phyloP scores from a whole-genome alignment of 2,329 filamentous ascomycete genomes.

The Didymella pinodella region DNA sequence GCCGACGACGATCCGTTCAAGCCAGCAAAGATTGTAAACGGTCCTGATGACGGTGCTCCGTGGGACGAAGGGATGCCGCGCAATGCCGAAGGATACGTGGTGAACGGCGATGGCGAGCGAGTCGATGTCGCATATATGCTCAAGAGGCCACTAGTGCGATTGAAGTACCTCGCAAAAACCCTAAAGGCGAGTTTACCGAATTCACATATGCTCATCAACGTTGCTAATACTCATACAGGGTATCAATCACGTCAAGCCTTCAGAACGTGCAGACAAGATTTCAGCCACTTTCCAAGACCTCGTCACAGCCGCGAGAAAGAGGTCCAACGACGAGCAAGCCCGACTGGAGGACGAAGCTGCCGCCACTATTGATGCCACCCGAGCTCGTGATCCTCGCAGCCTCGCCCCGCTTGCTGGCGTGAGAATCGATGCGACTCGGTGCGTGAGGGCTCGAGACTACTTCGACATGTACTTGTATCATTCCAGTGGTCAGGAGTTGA shows the following conservation, averaged over 20 bases:
- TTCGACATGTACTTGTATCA: constrained; percentile 87
- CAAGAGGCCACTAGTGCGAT: constrained; percentile 83
- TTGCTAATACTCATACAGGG: constrained; percentile 55
- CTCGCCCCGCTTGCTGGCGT: constrained; percentile 75
- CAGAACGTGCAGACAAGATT: constrained; percentile 65
- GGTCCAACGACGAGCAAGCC: constrained; percentile 75
- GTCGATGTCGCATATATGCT: constrained; percentile 94
- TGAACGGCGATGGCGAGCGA: constrained; percentile 80
- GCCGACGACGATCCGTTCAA: constrained; percentile 69
- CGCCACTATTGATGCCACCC: constrained; percentile 79
- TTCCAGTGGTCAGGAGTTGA: constrained; percentile 87
- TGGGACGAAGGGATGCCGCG: constrained; percentile 64
- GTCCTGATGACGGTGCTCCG: constrained; percentile 58
- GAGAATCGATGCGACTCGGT: constrained; percentile 75
- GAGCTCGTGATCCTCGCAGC: constrained; percentile 79
- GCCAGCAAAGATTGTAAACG: constrained; percentile 45
- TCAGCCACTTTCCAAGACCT: constrained; percentile 72
- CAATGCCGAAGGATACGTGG: constrained; percentile 67
- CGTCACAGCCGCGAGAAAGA: constrained; percentile 77
- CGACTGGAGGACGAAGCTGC: constrained; percentile 87
- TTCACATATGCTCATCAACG: background rate
- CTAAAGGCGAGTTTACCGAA: constrained; percentile 66
- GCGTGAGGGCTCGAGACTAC: constrained; percentile 87
- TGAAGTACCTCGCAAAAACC: constrained; percentile 87
- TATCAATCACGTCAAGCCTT: constrained; percentile 64